These are phyloP conservation scores for Piromyces finnis DNA, from an alignment of 192 early-diverging fungal genomes.

Conservation along the genomic window DNA sequence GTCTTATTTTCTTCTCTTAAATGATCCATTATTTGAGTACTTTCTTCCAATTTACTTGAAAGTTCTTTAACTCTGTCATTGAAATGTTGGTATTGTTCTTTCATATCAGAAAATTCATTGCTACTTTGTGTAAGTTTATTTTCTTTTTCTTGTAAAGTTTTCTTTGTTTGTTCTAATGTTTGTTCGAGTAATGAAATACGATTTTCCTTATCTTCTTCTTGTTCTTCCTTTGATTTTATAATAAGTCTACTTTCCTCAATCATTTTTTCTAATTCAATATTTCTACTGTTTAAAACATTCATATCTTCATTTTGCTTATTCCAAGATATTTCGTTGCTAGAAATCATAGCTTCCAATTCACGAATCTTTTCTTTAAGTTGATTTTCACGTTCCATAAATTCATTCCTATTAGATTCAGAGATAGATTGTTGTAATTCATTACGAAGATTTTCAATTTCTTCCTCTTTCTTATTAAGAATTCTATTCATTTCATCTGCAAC, in stretches of 20 bases:
- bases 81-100: background rate
- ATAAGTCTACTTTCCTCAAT: background rate
- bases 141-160: background rate
- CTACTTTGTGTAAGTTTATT: background rate
- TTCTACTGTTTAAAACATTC: background rate
- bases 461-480: background rate
- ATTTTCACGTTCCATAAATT: background rate
- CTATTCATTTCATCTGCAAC: background rate
- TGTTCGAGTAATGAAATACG: background rate
- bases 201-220: background rate
- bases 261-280: background rate
- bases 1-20: background rate
- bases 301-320: background rate
- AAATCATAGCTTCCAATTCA: background rate
- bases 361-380: background rate
- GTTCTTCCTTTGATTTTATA: background rate
- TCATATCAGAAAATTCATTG: background rate
- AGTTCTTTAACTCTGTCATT: background rate
- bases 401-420: background rate
- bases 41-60: background rate
- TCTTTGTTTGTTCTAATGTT: background rate
- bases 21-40: background rate
- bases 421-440: background rate
- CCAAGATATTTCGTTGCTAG: background rate
- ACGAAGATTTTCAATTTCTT: background rate